Evolutionary conservation across 179 eudicot species (phyloP).

Genomic region (Dionaea muscipula): DNA sequence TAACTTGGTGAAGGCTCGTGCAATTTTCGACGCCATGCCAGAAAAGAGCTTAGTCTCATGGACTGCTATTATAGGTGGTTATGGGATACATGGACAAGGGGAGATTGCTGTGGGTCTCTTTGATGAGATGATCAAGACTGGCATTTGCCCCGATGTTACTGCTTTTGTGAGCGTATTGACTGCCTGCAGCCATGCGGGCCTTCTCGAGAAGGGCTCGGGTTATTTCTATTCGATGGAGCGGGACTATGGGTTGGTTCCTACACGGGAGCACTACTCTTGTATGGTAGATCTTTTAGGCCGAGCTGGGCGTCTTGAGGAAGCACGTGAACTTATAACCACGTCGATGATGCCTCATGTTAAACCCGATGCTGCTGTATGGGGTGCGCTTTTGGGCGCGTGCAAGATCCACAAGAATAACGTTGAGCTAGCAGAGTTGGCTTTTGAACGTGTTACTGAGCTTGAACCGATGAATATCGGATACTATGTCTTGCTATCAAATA

Average conservation of each 20-base stretch:
- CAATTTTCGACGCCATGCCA: constrained; percentile 34
- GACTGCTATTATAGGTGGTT: constrained; percentile 63
- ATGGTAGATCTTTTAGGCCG: constrained; percentile 67
- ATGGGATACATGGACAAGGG: constrained; percentile 70
- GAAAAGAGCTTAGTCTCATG: constrained; percentile 51
- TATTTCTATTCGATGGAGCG: constrained; percentile 42
- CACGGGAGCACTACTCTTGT: constrained; percentile 59
- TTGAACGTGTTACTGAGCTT: constrained; percentile 33
- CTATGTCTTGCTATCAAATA: constrained; percentile 50
- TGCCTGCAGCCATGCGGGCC: constrained; percentile 71
- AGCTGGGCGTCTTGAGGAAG: constrained; percentile 51
- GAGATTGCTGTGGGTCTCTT: constrained; percentile 41
- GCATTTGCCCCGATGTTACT: constrained; percentile 44
- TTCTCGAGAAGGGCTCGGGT: constrained; percentile 42
- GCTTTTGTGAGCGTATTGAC: constrained; percentile 48
- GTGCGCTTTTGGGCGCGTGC: constrained; percentile 73
- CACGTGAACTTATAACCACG: constrained; percentile 33
- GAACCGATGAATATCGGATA: constrained; percentile 61
- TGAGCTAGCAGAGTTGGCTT: constrained; percentile 50
- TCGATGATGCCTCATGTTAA: constrained; percentile 47
- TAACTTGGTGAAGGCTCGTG: constrained; percentile 43
- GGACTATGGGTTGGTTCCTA: constrained; percentile 27
- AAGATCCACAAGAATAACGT: constrained; percentile 53
- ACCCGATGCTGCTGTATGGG: constrained; percentile 77
- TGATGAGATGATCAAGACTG: constrained; percentile 42